Percentiles rank a stretch among this genome's conserved stretches.
These are phyloP conservation scores for Starmerella vitae DNA, from an alignment of 805 yeast species.

Conservation along the genomic window DNA sequence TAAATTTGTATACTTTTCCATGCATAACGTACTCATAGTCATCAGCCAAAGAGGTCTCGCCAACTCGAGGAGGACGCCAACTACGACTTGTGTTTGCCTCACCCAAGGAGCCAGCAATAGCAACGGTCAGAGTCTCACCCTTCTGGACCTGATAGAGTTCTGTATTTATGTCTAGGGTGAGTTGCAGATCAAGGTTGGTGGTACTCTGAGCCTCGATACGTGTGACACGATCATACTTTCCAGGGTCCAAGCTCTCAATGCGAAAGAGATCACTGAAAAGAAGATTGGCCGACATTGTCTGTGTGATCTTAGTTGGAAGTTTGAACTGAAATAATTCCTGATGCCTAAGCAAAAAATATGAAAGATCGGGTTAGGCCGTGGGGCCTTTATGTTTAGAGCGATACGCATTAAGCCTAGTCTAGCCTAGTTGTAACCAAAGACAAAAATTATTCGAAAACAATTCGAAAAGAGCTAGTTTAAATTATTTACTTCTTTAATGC, in stretches of 20 bases:
- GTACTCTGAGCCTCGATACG: conserved; percentile 82
- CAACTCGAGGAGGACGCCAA: conserved; percentile 75
- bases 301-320: neutral
- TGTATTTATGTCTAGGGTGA: conserved; percentile 79
- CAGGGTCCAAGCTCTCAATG: conserved; percentile 70
- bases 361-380: neutral
- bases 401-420: too few species aligned
- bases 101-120: conserved; percentile 65
- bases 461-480: too few species aligned
- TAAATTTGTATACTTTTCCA: conserved; percentile 94
- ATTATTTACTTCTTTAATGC: conserved; percentile 15
- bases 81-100: conserved; percentile 41
- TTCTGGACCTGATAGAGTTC: conserved; percentile 77
- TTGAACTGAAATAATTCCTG: neutral
- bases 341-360: neutral
- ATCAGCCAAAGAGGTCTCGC: conserved; percentile 79
- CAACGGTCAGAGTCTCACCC: conserved; percentile 69
- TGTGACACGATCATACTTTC: conserved; percentile 81
- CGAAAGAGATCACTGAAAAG: conserved; percentile 88
- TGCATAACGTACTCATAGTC: conserved; percentile 97
- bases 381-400: too few species aligned
- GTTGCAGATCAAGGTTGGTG: conserved; percentile 62
- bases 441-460: too few species aligned
- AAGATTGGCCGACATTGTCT: conserved; percentile 32
- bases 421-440: too few species aligned